Evolutionary conservation across 495 filamentous ascomycete genomes (phyloP).

Genomic region (Hypoxylon lienhwacheense): DNA sequence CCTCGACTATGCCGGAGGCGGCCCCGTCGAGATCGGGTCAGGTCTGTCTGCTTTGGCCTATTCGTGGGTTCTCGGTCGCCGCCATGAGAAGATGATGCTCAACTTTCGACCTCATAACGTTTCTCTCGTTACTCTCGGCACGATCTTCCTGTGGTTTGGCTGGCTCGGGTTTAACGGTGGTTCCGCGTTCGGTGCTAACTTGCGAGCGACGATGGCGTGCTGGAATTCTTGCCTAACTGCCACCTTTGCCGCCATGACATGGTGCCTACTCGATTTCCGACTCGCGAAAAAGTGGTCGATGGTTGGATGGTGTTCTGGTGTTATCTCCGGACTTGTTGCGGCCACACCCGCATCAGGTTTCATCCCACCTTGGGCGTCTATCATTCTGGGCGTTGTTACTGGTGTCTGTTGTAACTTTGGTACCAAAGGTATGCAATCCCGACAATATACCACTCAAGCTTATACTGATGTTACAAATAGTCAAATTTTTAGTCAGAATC

Average conservation of each 20-base stretch:
- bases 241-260: slow-evolving; percentile 83
- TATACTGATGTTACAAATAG: slow-evolving; percentile 47
- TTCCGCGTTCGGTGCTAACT: slow-evolving; percentile 90
- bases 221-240: slow-evolving; percentile 97
- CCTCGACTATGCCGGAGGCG: slow-evolving; percentile 94
- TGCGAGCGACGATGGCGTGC: slow-evolving; percentile 93
- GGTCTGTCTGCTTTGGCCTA: slow-evolving; percentile 92
- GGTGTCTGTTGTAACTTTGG: slow-evolving; percentile 90
- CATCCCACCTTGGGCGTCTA: slow-evolving; percentile 87
- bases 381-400: slow-evolving; percentile 81
- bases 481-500: slow-evolving; percentile 94
- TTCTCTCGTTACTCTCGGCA: slow-evolving; percentile 93
- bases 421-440: slow-evolving; percentile 63
- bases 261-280: slow-evolving; percentile 93
- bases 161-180: slow-evolving; percentile 99
- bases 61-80: slow-evolving; percentile 90
- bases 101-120: slow-evolving; percentile 97
- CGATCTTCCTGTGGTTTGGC: slow-evolving; percentile 95
- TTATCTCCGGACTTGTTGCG: slow-evolving; percentile 86
- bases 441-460: slow-evolving; percentile 29
- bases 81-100: slow-evolving; percentile 99
- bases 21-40: slow-evolving; percentile 96
- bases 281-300: slow-evolving; percentile 98
- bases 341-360: slow-evolving; percentile 85
- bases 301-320: slow-evolving; percentile 98